Conservation (phyloP, 1,284 basidiomycete genomes). For the Sporisorium reilianum region DNA sequence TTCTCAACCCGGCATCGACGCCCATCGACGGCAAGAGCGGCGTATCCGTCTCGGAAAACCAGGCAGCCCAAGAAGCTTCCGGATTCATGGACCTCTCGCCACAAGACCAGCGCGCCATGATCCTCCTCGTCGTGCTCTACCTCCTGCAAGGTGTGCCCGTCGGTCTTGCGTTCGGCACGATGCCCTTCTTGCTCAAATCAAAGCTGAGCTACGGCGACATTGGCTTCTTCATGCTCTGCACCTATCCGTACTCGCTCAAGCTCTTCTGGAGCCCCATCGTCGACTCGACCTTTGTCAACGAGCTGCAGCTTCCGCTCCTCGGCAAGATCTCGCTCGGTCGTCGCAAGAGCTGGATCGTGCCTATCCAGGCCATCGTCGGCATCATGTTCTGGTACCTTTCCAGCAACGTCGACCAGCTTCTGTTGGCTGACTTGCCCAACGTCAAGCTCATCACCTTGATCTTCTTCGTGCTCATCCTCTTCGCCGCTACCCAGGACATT, state of each 20-base stretch:
- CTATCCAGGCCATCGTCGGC: slow-evolving; percentile 92
- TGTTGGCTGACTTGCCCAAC: slow-evolving; percentile 83
- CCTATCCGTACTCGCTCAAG: slow-evolving; percentile 97
- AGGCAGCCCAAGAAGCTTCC: slow-evolving; percentile 32
- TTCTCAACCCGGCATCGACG: slow-evolving; percentile 13
- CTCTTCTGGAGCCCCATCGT: slow-evolving; percentile 98
- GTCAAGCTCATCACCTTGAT: slow-evolving; percentile 83
- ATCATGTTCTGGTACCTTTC: slow-evolving; percentile 89
- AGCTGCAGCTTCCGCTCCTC: slow-evolving; percentile 63
- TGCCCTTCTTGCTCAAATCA: slow-evolving; percentile 94
- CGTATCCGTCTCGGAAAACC: slow-evolving; percentile 17
- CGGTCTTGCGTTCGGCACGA: slow-evolving; percentile 80
- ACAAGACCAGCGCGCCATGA: slow-evolving; percentile 75
- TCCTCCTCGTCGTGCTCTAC: slow-evolving; percentile 86
- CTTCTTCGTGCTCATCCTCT: slow-evolving; percentile 87
- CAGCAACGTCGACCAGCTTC: slow-evolving; percentile 80
- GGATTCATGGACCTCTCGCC: slow-evolving; percentile 54
- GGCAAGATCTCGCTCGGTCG: slow-evolving; percentile 76
- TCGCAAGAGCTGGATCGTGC: slow-evolving; percentile 98
- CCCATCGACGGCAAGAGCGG: slow-evolving; percentile 29
- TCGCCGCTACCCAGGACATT: slow-evolving; percentile 99
- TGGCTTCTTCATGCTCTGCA: slow-evolving; percentile 90
- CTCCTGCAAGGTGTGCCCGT: slow-evolving; percentile 96
- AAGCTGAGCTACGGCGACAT: slow-evolving; percentile 96
- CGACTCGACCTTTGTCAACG: slow-evolving; percentile 86